Evolutionary conservation across 805 yeast genomes (phyloP).

Genomic region (Candida mattraensis): DNA sequence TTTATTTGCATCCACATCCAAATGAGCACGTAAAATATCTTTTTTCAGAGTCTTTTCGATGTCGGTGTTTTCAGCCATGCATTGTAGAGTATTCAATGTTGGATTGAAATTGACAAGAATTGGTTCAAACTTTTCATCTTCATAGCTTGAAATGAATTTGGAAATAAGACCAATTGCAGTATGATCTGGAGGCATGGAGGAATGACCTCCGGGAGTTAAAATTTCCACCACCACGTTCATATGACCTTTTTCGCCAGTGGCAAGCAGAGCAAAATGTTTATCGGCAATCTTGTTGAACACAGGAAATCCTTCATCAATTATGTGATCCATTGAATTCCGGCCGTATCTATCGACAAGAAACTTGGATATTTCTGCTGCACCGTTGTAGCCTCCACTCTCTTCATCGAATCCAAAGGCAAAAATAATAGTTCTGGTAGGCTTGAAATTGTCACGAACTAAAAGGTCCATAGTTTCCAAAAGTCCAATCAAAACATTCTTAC

Average conservation of each 20-base stretch:
- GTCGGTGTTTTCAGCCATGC: constrained; percentile 56
- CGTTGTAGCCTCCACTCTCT: constrained; percentile 63
- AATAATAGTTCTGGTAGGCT: constrained; percentile 62
- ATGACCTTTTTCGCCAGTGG: constrained; percentile 48
- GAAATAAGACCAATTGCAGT: constrained; percentile 76
- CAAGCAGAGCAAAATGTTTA: constrained; percentile 42
- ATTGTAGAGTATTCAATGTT: constrained; percentile 52
- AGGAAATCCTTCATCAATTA: constrained; percentile 57
- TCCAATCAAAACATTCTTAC: constrained; percentile 67
- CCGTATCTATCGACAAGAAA: constrained; percentile 58
- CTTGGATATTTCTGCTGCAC: constrained; percentile 55
- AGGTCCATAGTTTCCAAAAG: constrained; percentile 66
- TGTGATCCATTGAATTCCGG: constrained; percentile 52
- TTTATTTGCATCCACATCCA: constrained; percentile 36
- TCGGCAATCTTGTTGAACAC: constrained; percentile 34
- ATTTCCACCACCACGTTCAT: constrained; percentile 46
- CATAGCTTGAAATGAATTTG: constrained; percentile 55
- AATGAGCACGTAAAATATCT: constrained; percentile 39
- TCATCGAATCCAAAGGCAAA: constrained; percentile 79
- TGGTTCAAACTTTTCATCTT: constrained; percentile 53
- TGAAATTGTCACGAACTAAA: constrained; percentile 45
- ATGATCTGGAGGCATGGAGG: constrained; percentile 63
- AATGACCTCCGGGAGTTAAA: constrained; percentile 57
- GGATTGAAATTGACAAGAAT: constrained; percentile 58
- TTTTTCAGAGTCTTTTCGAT: constrained; percentile 28